These are phyloP conservation scores for Buddleja alternifolia DNA, from an alignment of 257 asterid species.

Conservation along the genomic window DNA sequence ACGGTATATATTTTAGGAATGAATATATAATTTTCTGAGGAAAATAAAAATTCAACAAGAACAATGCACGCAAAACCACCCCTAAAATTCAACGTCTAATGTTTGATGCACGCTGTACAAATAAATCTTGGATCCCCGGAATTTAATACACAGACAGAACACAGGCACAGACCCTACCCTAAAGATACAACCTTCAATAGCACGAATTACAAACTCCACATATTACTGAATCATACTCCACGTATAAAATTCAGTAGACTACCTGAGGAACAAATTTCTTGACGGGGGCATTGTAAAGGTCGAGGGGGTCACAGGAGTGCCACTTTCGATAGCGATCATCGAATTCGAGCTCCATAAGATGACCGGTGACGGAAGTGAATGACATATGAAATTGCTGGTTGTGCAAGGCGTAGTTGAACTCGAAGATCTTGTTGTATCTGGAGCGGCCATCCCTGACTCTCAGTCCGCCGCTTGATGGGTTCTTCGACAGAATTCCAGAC, in stretches of 20 bases:
- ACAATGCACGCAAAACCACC: too few species aligned
- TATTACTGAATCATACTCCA: neutral
- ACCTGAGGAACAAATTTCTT: conserved; percentile 88
- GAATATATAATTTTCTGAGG: too few species aligned
- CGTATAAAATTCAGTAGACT: neutral
- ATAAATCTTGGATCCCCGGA: too few species aligned
- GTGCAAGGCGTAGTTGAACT: conserved; percentile 62
- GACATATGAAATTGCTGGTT: conserved; percentile 76
- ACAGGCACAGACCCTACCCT: too few species aligned
- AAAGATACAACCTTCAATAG: too few species aligned
- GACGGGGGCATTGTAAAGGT: conserved; percentile 84
- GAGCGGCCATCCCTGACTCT: conserved; percentile 84
- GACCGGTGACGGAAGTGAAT: conserved; percentile 95
- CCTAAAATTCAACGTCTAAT: too few species aligned
- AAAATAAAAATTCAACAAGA: too few species aligned
- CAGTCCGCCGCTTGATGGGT: conserved; percentile 61
- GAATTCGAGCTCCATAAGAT: conserved; percentile 94
- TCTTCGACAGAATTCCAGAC: conserved; percentile 73
- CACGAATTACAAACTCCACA: too few species aligned
- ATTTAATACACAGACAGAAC: too few species aligned
- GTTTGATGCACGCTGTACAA: too few species aligned
- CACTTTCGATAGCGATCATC: conserved; percentile 85
- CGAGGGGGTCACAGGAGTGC: conserved; percentile 95
- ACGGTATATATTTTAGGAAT: too few species aligned
- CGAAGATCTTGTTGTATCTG: conserved; percentile 83